A percentile compares a stretch with the other conserved stretches of the same genome.
phyloP scores from a whole-genome alignment of 345 rosid species.

The Euphorbia lathyris region DNA sequence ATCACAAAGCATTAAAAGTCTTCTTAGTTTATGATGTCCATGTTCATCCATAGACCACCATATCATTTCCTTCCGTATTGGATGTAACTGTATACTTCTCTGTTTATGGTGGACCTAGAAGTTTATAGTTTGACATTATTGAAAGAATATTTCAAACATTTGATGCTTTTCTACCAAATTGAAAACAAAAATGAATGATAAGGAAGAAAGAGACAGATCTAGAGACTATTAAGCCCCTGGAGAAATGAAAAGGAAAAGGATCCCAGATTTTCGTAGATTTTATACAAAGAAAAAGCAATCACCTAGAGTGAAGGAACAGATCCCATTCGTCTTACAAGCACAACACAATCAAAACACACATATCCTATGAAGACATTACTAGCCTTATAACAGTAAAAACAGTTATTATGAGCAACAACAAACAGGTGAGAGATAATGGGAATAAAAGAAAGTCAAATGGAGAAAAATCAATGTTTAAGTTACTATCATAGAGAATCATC shows the following conservation, averaged over 20 bases:
- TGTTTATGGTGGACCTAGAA: constrained; percentile 33
- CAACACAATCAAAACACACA: neutral
- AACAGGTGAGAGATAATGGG: neutral
- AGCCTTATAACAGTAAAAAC: neutral
- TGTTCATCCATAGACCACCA: constrained; percentile 12
- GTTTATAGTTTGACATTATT: constrained; percentile 3
- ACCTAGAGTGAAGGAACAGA: neutral
- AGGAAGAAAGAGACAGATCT: neutral
- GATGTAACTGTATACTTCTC: constrained; percentile 32
- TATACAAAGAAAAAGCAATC: neutral
- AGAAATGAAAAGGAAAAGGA: constrained; percentile 3
- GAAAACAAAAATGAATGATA: neutral
- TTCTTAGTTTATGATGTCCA: constrained; percentile 12
- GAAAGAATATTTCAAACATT: constrained; percentile 2
- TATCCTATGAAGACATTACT: neutral
- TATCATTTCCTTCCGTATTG: constrained; percentile 30
- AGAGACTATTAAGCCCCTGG: neutral
- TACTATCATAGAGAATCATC: neutral
- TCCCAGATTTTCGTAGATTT: neutral
- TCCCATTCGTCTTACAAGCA: constrained; percentile 1
- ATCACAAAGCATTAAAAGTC: constrained; percentile 11
- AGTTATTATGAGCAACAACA: neutral
- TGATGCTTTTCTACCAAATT: neutral
- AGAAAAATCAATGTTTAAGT: neutral
- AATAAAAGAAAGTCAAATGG: neutral